These are phyloP conservation scores for Ambrosiella cleistominuta DNA, from an alignment of 2,329 filamentous ascomycete species.

Conservation along the genomic window DNA sequence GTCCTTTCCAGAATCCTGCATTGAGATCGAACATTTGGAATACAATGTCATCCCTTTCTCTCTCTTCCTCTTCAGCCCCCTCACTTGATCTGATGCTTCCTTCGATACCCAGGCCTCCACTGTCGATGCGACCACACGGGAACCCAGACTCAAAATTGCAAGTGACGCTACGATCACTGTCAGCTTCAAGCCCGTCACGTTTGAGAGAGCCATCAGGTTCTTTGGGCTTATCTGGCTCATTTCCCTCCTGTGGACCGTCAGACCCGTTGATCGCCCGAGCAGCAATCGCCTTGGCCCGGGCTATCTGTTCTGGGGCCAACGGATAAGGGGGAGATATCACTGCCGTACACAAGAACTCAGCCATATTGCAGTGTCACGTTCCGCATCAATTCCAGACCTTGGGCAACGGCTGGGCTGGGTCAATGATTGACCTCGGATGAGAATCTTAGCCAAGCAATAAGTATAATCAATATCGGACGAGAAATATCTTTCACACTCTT, in stretches of 20 bases:
- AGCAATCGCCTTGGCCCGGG: background rate
- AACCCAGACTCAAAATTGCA: background rate
- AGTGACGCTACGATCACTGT: background rate
- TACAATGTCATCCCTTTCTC: background rate
- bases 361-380: background rate
- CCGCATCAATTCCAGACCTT: no score
- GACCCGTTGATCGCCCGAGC: background rate
- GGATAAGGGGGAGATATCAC: conserved; percentile 5
- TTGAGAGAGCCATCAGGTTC: background rate
- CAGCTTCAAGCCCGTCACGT: background rate
- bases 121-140: background rate
- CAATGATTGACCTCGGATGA: no score
- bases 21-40: background rate
- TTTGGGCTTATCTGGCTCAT: background rate
- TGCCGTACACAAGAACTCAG: conserved; percentile 7
- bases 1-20: background rate
- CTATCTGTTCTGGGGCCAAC: background rate
- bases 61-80: background rate
- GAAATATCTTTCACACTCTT: no score
- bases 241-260: background rate
- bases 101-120: background rate
- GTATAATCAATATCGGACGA: no score
- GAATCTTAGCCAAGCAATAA: no score
- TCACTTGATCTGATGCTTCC: background rate
- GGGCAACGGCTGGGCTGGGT: no score